Evolutionary conservation across 805 yeast genomes (phyloP).

Genomic region (Torulaspora maleeae): DNA sequence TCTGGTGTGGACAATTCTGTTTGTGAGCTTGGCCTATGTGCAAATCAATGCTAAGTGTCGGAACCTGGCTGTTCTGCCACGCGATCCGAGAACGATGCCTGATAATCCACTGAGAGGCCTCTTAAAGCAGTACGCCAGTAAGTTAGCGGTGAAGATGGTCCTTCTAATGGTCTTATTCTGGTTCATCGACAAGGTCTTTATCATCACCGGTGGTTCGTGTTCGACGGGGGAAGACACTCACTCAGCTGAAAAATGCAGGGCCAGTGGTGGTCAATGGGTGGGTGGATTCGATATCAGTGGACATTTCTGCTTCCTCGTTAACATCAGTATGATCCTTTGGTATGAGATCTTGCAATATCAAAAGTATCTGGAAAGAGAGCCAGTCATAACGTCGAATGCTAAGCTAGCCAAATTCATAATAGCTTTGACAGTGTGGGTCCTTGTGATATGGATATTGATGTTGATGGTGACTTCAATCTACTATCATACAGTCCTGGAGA

Average conservation of each 20-base stretch:
- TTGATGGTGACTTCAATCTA: slow-evolving; percentile 72
- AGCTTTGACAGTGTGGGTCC: slow-evolving; percentile 8
- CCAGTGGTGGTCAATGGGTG: slow-evolving; percentile 39
- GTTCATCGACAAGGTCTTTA: slow-evolving; percentile 34
- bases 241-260: slow-evolving; percentile 35
- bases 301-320: slow-evolving; percentile 45
- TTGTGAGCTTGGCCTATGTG: slow-evolving; percentile 20
- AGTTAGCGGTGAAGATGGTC: slow-evolving; percentile 26
- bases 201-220: slow-evolving; percentile 37
- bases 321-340: slow-evolving; percentile 42
- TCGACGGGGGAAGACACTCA: slow-evolving; percentile 16
- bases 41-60: slow-evolving; percentile 16
- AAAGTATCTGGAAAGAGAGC: slow-evolving; percentile 11
- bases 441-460: slow-evolving; percentile 50
- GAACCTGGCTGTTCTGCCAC: not conserved
- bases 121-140: slow-evolving; percentile 24
- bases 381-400: slow-evolving; percentile 2
- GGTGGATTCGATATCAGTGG: slow-evolving; percentile 53
- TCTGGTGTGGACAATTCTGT: slow-evolving; percentile 27
- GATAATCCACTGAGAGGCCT: slow-evolving; percentile 1
- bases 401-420: slow-evolving; percentile 9
- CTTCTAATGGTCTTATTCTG: slow-evolving; percentile 26
- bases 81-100: not conserved
- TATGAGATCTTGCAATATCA: slow-evolving; percentile 29
- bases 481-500: slow-evolving; percentile 77